phyloP scores from a whole-genome alignment of 1,284 basidiomycete species.

The Pholiota adiposa region DNA sequence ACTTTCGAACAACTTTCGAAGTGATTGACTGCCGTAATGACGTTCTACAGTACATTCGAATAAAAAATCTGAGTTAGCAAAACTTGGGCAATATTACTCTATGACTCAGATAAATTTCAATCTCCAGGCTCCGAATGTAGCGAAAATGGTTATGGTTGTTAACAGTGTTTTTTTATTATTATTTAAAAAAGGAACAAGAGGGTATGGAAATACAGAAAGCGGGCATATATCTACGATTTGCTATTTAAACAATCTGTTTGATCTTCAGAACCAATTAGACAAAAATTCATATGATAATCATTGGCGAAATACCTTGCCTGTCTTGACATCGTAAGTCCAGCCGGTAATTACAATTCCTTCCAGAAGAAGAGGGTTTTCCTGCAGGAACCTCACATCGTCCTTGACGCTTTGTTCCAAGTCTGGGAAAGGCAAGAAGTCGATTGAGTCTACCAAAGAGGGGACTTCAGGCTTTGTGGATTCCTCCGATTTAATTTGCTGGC shows the following conservation, averaged over 20 bases:
- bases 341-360: constrained; percentile 60
- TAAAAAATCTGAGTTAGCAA: no score
- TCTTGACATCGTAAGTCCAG: constrained; percentile 69
- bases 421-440: constrained; percentile 63
- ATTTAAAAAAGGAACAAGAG: no score
- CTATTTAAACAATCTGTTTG: constrained; percentile 13
- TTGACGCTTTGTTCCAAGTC: constrained; percentile 58
- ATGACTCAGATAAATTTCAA: no score
- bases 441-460: constrained; percentile 46
- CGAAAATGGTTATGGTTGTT: no score
- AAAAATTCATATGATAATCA: background rate
- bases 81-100: no score
- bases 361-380: constrained; percentile 57
- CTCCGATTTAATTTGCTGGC: constrained; percentile 51
- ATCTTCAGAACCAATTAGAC: constrained; percentile 1
- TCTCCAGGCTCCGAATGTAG: no score
- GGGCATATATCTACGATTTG: no score
- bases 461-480: constrained; percentile 43
- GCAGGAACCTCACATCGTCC: constrained; percentile 60
- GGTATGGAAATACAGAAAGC: no score
- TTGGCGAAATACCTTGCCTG: constrained; percentile 50
- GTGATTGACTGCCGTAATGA: no score
- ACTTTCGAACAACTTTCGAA: no score
- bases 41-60: no score
- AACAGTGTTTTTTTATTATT: no score